These are phyloP conservation scores for Sporothrix sp. DNA, from an alignment of 2,329 filamentous ascomycete species.

Conservation along the genomic window DNA sequence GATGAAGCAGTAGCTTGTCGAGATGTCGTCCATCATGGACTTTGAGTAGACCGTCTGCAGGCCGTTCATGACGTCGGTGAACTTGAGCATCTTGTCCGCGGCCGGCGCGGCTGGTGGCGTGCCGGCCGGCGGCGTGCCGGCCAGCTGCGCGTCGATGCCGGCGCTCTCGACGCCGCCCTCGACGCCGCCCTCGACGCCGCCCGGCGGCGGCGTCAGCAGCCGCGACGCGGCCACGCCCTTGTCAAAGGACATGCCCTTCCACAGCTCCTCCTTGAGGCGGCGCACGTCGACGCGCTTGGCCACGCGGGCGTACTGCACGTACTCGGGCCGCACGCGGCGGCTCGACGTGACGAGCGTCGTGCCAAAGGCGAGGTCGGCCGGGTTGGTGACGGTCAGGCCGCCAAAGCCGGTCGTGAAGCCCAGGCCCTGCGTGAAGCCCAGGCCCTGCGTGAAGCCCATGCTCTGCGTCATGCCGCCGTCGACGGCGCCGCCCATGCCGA, in stretches of 20 bases:
- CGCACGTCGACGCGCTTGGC: slow-evolving; percentile 64
- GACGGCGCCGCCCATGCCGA: neutral
- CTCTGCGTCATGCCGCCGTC: slow-evolving; percentile 35
- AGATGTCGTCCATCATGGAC: slow-evolving; percentile 83
- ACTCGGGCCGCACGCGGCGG: slow-evolving; percentile 53
- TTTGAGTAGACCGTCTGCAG: slow-evolving; percentile 79
- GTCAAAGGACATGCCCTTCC: slow-evolving; percentile 55
- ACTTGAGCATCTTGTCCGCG: slow-evolving; percentile 56
- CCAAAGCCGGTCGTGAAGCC: slow-evolving; percentile 34
- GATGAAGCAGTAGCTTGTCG: slow-evolving; percentile 88
- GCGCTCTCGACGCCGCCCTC: neutral
- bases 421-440: slow-evolving; percentile 27
- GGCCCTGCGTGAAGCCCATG: slow-evolving; percentile 23
- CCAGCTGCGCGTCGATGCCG: slow-evolving; percentile 12
- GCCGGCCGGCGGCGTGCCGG: slow-evolving; percentile 7
- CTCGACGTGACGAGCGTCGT: slow-evolving; percentile 58
- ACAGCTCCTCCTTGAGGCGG: slow-evolving; percentile 59
- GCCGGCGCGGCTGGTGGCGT: slow-evolving; percentile 14
- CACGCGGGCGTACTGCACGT: slow-evolving; percentile 59
- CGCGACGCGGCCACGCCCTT: slow-evolving; percentile 29
- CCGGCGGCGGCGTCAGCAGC: slow-evolving; percentile 17
- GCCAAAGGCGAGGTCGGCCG: slow-evolving; percentile 45
- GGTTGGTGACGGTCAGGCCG: slow-evolving; percentile 35
- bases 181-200: neutral
- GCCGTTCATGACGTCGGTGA: slow-evolving; percentile 86